Conservation (phyloP, 2,329 filamentous ascomycete genomes). For the Alternaria metachromatica region DNA sequence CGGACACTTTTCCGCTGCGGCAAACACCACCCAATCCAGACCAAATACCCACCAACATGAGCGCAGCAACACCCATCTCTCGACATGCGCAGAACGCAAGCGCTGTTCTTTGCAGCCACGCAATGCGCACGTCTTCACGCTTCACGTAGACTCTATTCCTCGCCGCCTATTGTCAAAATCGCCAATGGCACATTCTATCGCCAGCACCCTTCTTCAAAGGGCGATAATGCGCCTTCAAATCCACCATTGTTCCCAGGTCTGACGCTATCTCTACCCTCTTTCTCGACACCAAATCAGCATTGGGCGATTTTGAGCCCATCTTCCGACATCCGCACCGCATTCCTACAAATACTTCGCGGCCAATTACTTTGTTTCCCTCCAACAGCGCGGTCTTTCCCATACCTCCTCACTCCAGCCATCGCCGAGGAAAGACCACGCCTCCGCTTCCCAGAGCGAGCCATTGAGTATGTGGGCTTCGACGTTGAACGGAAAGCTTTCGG, state of each 20-base stretch:
- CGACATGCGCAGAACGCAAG: slow-evolving; percentile 43
- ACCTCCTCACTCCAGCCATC: slow-evolving; percentile 70
- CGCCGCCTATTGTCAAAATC: slow-evolving; percentile 41
- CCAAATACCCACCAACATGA: slow-evolving; percentile 6
- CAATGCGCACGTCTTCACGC: slow-evolving; percentile 28
- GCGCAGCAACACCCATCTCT: slow-evolving; percentile 5
- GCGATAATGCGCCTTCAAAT: slow-evolving; percentile 61
- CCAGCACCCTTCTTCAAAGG: slow-evolving; percentile 64
- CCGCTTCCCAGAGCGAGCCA: slow-evolving; percentile 68
- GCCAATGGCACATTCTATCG: slow-evolving; percentile 82
- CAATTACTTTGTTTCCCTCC: slow-evolving; percentile 78
- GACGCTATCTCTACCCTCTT: slow-evolving; percentile 71
- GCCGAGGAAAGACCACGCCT: slow-evolving; percentile 59
- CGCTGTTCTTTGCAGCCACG: slow-evolving; percentile 38
- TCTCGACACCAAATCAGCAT: slow-evolving; percentile 60
- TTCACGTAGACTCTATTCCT: slow-evolving; percentile 25
- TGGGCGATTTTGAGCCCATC: slow-evolving; percentile 89
- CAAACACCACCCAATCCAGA: slow-evolving; percentile 15
- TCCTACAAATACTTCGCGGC: slow-evolving; percentile 80
- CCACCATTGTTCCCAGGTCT: slow-evolving; percentile 76
- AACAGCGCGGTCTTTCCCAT: slow-evolving; percentile 77
- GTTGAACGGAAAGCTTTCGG: slow-evolving; percentile 68
- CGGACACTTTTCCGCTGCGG: slow-evolving; percentile 33
- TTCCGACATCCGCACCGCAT: slow-evolving; percentile 78
- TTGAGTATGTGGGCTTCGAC: slow-evolving; percentile 92